Evolutionary conservation across 2,329 filamentous ascomycete genomes (phyloP).

Genomic region (Stachybotrys chlorohalonatus): DNA sequence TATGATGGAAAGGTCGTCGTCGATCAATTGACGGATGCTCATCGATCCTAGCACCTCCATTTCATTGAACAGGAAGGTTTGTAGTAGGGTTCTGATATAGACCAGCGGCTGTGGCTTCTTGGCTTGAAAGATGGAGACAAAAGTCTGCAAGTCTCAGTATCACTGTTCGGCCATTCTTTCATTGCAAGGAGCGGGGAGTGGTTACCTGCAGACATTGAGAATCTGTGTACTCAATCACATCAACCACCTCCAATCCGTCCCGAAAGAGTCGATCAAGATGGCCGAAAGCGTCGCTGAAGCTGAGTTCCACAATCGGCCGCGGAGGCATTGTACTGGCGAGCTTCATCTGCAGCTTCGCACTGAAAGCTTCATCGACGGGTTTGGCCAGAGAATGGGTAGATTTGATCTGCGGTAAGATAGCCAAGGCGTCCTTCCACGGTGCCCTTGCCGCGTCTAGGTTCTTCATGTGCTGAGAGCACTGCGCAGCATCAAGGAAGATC

Average conservation of each 20-base stretch:
- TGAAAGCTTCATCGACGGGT: slow-evolving; percentile 71
- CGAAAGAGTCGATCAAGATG: slow-evolving; percentile 63
- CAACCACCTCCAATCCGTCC: slow-evolving; percentile 61
- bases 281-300: slow-evolving; percentile 60
- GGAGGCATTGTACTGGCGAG: slow-evolving; percentile 91
- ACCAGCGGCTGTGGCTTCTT: slow-evolving; percentile 75
- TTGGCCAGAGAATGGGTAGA: slow-evolving; percentile 53
- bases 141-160: slow-evolving; percentile 41
- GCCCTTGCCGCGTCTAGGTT: slow-evolving; percentile 36
- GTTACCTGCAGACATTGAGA: slow-evolving; percentile 60
- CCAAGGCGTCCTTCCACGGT: slow-evolving; percentile 42
- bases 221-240: slow-evolving; percentile 58
- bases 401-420: slow-evolving; percentile 45
- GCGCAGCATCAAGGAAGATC: slow-evolving; percentile 47
- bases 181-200: slow-evolving; percentile 3
- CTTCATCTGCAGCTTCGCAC: slow-evolving; percentile 80
- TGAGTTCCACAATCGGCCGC: slow-evolving; percentile 73
- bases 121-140: slow-evolving; percentile 64
- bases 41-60: slow-evolving; percentile 60
- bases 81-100: slow-evolving; percentile 72
- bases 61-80: slow-evolving; percentile 66
- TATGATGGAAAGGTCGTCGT: slow-evolving; percentile 71
- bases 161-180: no score
- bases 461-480: slow-evolving; percentile 35
- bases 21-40: slow-evolving; percentile 65